Base-by-base conservation (phyloP, 495 filamentous ascomycete genomes). In the Talaromyces thailandensis region DNA sequence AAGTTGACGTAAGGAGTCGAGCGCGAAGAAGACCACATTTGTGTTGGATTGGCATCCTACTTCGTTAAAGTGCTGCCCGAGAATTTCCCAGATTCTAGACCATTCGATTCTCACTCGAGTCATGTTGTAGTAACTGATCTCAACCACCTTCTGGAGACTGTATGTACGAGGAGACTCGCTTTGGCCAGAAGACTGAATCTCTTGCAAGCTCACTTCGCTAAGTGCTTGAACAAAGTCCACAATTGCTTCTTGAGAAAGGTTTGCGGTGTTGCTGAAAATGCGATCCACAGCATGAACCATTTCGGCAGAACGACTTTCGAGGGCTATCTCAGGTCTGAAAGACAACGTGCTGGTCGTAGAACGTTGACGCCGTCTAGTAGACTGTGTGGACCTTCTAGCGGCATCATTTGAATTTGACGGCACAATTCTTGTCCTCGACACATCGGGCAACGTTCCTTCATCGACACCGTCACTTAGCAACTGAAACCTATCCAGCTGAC, bases 71-170 rank as follows among this genome's bases (percentile, higher is more conserved):
- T 99, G 94, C 70, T 96, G 88, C 21, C 94, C 94, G 12, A 99
- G 83, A 3, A 99, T 88, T 62, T 87, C 87, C 94, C 94, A 99
- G 55, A 99, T 95, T 69, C 89, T 92, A 11, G 88, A 93, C 94
- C 94, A 99, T 69, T 99, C 95, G 66, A 96, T 96, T 66, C 94
- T 86, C 14, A 99, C 93, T 78, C 94, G 86, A 50, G 88, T 93
- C 95, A 99, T 98, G 75, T 99, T 99, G 82, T 98, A 98, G 69
- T 95, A 96, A 73, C 90, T 93, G 72, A 99, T 97, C 74, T 99
- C 94, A 31, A 99, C 95, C 58, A 98, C 81, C 74, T 99, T 99
- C 70, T 99, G 94, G 56, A 99, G 77, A 70, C 92, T 96, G 76
- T 96, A 98, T 8, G 93, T 98, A 56, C 95, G 86, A 2, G 94